Evolutionary conservation across 2,329 filamentous ascomycete species (phyloP), one percentile per base, ranked within the genome.

Genomic region (Colletotrichum sp.): DNA sequence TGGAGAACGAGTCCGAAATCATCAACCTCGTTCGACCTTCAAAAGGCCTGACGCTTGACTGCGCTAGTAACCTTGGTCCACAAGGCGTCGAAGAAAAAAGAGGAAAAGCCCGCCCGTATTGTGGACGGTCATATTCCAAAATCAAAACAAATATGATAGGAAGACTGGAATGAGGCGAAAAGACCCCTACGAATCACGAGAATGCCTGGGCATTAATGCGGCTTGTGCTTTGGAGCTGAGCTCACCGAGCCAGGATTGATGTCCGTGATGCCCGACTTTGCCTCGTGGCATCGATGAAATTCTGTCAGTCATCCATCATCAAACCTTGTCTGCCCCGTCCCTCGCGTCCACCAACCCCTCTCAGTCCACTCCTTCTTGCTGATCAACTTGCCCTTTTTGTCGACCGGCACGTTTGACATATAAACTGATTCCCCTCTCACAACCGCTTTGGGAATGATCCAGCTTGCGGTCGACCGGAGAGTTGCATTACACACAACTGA

Each of bases 41-140:
- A 8, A 63, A 30, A n/a, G 36, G 36, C 25, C 69, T 34, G 64
- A 55, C 63, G 39, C 12, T 69, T 36, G 3, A 27, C 32, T 13
- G 55, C 70, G 59, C 74, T 76, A 76, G 73, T 36, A 39, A 36
- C 64, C 6, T 30, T 2, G 70, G 57, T 76, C 70, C 74, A 74
- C 70, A 61, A 65, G 29, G 64, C 27, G 44, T 34, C 44, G 44
- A 52, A n/a, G 44, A 22, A 52, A 52, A 52, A 52, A 52, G 44
- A 52, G 57, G 34, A 69, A 52, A 65, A 65, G n/a, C 11, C 30
- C 32, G 32, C 29, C 16, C 25, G 8, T 49, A 29, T 32, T 62
- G 39, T 67, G 69, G 30, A 19, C 52, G 27, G 36, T 61, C 61
- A 29, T 27, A 59, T 52, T 30, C 12, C 8, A 34, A 6, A 69